Base-by-base conservation (phyloP, 768 basidiomycete species). In the Rhodosporidiobolus odoratus region DNA sequence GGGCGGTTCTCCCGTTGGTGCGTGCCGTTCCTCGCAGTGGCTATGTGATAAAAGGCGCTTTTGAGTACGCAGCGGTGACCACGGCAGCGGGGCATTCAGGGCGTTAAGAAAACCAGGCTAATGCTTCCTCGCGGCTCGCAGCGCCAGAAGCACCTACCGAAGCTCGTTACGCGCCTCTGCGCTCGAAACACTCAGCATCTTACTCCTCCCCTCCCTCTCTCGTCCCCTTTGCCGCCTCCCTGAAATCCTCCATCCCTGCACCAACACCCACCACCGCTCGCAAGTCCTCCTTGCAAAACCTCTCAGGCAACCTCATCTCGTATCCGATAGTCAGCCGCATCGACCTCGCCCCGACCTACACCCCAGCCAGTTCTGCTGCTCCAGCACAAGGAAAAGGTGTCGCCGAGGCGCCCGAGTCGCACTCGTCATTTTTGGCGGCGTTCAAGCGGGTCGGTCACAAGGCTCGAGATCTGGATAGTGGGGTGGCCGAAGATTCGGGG, bases 291-390 rank as follows among this genome's bases (percentile, higher is more conserved):
- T 37, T 65, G 25, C 63, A 65, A 38, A 54, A 57, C 43, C 32
- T 65, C 64, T 58, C 64, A 7, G 53, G 59, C 43, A 64, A 40
- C 34, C n/a, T 66, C 35, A 66, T 71, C 59, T 71, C 69, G 43
- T 71, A 71, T 48, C 69, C 69, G 45, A 52, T 71, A 23, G 47
- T 71, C 19, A 57, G 64, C 19, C 48, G 69, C 48, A 37, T 62
- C 60, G 69, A 71, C 54, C 37, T 58, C 12, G 27, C 56, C 5
- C 43, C 68, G 34, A 69, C 68, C 8, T 69, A 60, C 52, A 69
- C 58, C 10, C 62, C 68, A 8, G 50, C 57, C 62, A 4, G 58
- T 53, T 1, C 68, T 63, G 19, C 52, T 41, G 13, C 25, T 56
- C 19, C 40, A 52, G n/a, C n/a, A n/a, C n/a, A n/a, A n/a, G n/a